phyloP scores from a whole-genome alignment of 371 early-diverging fungal species.

The Mortierella sp. region DNA sequence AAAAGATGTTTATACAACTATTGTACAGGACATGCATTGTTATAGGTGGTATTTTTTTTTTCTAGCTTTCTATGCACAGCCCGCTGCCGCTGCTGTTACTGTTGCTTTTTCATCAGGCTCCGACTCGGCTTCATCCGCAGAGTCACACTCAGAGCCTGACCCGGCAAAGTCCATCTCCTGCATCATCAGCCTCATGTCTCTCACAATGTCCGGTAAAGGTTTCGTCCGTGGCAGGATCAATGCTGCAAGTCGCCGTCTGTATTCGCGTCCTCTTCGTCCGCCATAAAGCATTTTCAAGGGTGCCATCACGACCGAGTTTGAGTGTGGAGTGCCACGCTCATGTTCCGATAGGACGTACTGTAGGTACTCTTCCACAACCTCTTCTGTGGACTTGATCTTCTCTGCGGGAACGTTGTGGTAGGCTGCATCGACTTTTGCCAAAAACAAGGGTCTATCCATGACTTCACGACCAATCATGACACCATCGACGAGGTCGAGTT shows the following conservation, averaged over 20 bases:
- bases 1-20: no score
- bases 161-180: slow-evolving; percentile 33
- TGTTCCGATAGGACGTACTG: slow-evolving; percentile 44
- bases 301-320: slow-evolving; percentile 44
- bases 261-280: slow-evolving; percentile 38
- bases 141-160: slow-evolving; percentile 12
- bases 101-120: neutral
- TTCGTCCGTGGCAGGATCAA: slow-evolving; percentile 44
- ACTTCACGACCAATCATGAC: slow-evolving; percentile 84
- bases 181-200: slow-evolving; percentile 35
- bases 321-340: slow-evolving; percentile 43
- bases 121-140: slow-evolving; percentile 7
- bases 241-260: slow-evolving; percentile 31
- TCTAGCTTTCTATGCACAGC: slow-evolving; percentile 1
- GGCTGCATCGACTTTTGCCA: slow-evolving; percentile 57
- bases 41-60: no score
- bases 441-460: slow-evolving; percentile 62
- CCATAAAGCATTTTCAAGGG: slow-evolving; percentile 48
- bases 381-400: slow-evolving; percentile 49
- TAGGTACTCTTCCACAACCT: slow-evolving; percentile 59
- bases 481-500: slow-evolving; percentile 67
- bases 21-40: no score
- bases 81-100: neutral
- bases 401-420: slow-evolving; percentile 48
- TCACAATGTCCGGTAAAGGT: slow-evolving; percentile 41